These are phyloP conservation scores for Vairimorpha necatrix DNA, from an alignment of 371 early-diverging fungal species.

Conservation along the genomic window DNA sequence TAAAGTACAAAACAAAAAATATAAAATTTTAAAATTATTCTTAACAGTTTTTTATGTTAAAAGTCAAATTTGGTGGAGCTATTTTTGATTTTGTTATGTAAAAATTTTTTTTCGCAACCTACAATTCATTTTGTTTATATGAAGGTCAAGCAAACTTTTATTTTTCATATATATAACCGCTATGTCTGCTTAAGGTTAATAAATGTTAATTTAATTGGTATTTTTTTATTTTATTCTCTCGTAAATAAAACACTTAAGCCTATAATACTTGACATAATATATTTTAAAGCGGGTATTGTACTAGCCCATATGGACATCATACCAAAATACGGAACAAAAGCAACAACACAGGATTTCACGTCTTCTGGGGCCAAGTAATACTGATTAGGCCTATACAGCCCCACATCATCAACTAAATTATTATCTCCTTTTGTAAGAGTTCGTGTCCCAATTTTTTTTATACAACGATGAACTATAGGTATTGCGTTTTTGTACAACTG, in stretches of 20 bases:
- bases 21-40: too few species aligned
- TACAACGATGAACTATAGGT: constrained; percentile 92
- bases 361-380: constrained; percentile 68
- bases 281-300: constrained; percentile 51
- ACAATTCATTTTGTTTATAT: too few species aligned
- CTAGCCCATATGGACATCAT: constrained; percentile 72
- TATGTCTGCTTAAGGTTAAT: too few species aligned
- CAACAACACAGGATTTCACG: constrained; percentile 56
- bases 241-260: constrained; percentile 50
- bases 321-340: constrained; percentile 75
- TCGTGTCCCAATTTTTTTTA: constrained; percentile 66
- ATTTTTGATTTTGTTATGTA: too few species aligned
- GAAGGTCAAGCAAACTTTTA: too few species aligned
- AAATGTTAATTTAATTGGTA: too few species aligned
- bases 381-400: constrained; percentile 76
- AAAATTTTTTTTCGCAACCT: too few species aligned
- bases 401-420: constrained; percentile 83
- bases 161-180: too few species aligned
- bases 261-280: constrained; percentile 26
- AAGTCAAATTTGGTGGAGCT: too few species aligned
- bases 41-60: too few species aligned
- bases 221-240: constrained; percentile 47
- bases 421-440: constrained; percentile 96
- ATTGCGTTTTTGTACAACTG: constrained; percentile 79
- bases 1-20: too few species aligned